Conservation (phyloP, 164 flowering plant genomes). For the Euptelea pleiosperma region DNA sequence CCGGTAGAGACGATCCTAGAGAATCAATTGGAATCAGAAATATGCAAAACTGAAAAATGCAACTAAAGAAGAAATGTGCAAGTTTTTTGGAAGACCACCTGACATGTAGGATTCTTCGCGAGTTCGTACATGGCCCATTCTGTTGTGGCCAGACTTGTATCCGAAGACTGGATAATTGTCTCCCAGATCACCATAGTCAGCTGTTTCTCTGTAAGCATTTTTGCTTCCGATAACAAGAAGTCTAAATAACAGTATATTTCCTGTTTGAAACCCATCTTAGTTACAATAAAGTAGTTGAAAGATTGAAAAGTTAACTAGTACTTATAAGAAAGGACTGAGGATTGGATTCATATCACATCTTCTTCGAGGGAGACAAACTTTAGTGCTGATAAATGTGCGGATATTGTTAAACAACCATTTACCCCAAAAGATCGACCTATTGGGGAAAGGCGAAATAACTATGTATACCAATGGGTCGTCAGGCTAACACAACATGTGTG, state of each 20-base stretch:
- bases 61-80: neutral
- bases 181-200: constrained; percentile 76
- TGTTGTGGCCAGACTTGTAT: constrained; percentile 69
- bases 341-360: too few relatives aligned
- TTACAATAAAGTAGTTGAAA: too few relatives aligned
- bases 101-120: constrained; percentile 50
- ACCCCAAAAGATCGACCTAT: too few relatives aligned
- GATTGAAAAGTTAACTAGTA: too few relatives aligned
- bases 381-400: too few relatives aligned
- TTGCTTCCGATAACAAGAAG: constrained; percentile 57
- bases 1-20: constrained; percentile 47
- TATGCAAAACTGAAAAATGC: neutral
- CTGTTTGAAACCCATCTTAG: constrained; percentile 31
- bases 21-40: constrained; percentile 1
- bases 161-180: constrained; percentile 73
- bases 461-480: too few relatives aligned
- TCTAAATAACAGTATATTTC: constrained; percentile 48
- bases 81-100: constrained; percentile 40
- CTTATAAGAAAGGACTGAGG: too few relatives aligned
- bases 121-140: constrained; percentile 98
- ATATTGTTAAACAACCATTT: too few relatives aligned
- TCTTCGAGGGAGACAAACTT: too few relatives aligned
- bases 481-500: too few relatives aligned
- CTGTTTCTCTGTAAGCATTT: constrained; percentile 52
- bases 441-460: too few relatives aligned